Base-by-base conservation (phyloP, 108 stramenopile species). In the Pseudonitzschia multiseries region DNA sequence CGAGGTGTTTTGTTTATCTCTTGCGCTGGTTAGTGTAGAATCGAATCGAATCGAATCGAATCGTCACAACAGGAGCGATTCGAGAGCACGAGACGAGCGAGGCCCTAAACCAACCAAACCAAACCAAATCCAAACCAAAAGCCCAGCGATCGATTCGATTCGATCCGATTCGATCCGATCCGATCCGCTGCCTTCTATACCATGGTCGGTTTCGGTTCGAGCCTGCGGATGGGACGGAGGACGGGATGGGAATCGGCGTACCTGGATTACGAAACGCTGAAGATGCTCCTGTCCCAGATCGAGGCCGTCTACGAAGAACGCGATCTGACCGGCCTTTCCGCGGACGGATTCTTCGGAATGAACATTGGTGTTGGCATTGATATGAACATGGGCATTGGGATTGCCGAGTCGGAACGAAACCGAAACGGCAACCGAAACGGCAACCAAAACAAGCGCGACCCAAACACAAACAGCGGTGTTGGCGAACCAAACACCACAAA, bases 191-290 rank as follows among this genome's bases (percentile, higher is more conserved):
- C n/a, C n/a, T n/a, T n/a, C n/a, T n/a, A n/a, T n/a, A 48, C 1
- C 17, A 93, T 93, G 92, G 92, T 93, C 27, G 84, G 87, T 5
- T 93, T 87, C 75, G 90, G 93, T 54, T 81, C 77, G 21, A 86
- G 87, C 12, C 73, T 93, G 33, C 80, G 72, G 14, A 86, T 87
- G 69, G 86, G 89, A 4, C 74, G 89, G 18, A 79, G 93, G 17
- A 67, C 80, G 0, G 93, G 88, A 9, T 94, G 93, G 93, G 89
- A 90, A 66, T 73, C 69, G 21, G 90, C 89, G 17, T 94, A 94
- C 65, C 56, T 94, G 48, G 93, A 94, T 65, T 94, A 94, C 60
- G 89, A 90, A 74, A 80, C 81, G 5, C 78, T 94, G 28, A 91
- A 91, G 65, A 61, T 82, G 18, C 69, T 89, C n/a, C 66, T 89